phyloP scores from a whole-genome alignment of 768 basidiomycete species.

The Dacryopinax spathularia region DNA sequence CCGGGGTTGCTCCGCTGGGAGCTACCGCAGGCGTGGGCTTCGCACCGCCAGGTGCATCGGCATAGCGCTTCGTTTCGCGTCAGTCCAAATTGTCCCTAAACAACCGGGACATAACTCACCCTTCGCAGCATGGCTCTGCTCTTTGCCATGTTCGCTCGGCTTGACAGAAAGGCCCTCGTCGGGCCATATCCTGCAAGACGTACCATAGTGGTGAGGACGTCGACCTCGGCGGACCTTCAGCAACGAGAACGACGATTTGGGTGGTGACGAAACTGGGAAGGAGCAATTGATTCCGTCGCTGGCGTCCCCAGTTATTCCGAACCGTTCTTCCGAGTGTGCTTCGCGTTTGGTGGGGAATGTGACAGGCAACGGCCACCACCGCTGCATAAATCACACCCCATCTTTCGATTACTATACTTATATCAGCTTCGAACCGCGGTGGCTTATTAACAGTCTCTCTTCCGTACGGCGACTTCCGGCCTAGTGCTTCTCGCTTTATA shows the following conservation, averaged over 20 bases:
- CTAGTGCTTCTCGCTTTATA: too few species aligned
- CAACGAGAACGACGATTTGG: neutral
- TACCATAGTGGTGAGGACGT: neutral
- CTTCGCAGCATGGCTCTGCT: neutral
- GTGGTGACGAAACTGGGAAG: neutral
- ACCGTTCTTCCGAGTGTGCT: neutral
- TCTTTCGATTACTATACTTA: too few species aligned
- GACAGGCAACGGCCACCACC: too few species aligned
- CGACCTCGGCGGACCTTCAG: neutral
- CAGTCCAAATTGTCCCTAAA: too few species aligned
- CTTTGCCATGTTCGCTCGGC: neutral
- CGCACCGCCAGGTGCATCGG: neutral
- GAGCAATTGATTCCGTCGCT: neutral
- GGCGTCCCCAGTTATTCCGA: neutral
- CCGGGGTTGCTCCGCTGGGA: neutral
- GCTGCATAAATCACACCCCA: too few species aligned
- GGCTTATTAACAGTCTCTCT: too few species aligned
- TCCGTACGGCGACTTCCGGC: too few species aligned
- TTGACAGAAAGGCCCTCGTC: neutral
- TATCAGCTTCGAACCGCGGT: too few species aligned
- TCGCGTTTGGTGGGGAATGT: too few species aligned
- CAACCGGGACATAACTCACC: neutral
- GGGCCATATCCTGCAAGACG: neutral
- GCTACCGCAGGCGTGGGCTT: neutral
- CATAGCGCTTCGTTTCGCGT: too few species aligned